Evolutionary conservation across 2,329 filamentous ascomycete species (phyloP), one percentile per base, ranked within the genome.

Genomic region (Penicillium sp.): DNA sequence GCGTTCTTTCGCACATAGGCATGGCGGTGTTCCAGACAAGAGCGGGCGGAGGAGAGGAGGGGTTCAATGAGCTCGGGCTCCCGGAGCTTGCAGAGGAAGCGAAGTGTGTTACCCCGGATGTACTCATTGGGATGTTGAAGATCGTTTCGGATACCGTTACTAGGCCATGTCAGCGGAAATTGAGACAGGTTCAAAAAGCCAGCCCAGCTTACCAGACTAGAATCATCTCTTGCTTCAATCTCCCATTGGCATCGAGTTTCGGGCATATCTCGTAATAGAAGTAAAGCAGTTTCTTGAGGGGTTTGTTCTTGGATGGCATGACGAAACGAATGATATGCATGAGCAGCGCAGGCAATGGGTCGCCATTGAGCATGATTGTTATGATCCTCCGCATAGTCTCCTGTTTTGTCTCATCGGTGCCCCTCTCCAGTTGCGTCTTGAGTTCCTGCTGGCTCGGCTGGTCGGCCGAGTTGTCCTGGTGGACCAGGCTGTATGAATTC

Each of bases 321-420:
- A 99, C 92, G 73, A 99, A 99, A 73, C 94, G 91, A 74, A 99
- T 99, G 70, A 99, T 99, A 79, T 97, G 94, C 94, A 99, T 99
- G 66, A 99, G 86, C 20, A 99, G 82, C 65, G 91, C 87, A 24
- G 92, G 89, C 88, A 99, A 94, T 42, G 94, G 87, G 71, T 99
- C 93, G 65, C 94, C 94, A 74, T 97, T 97, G 69, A 99, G 85
- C 94, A 99, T 97, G 71, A 97, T 86, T 62, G 90, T 96, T 71
- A 97, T 79, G 73, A 99, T 91, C 79, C 86, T 89, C 85, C 94
- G 95, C 91, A 95, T 95, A 59, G 91, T 96, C 64, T 96, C 91
- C 73, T 93, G 82, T 81, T 97, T 97, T 69, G 84, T 86, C 76
- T 96, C 91, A 74, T 96, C 92, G 60, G 84, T 93, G 65, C 91